Base-by-base conservation (phyloP, 176 grass and related monocot genomes). In the Ensete ventricosum region DNA sequence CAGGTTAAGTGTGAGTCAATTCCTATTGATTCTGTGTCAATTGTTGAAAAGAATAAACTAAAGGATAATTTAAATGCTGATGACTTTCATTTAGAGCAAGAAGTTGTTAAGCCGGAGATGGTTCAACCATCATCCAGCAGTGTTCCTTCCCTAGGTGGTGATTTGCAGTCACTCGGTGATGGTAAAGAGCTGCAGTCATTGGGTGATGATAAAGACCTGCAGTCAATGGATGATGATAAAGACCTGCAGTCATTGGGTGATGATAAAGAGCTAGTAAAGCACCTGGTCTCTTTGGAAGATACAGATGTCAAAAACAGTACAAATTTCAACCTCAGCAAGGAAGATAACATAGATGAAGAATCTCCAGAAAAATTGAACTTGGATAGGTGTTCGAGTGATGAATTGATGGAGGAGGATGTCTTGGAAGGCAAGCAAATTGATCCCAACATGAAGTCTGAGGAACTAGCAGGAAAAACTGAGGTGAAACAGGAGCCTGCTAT, bases 11-110 rank as follows among this genome's bases (percentile, higher is more conserved):
- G 79, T 92, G 96, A 91, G 77, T 99, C 79, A 76, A 89, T 99
- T 99, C 89, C 83, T 94, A 95, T 73, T 50, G 81, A 91, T 90
- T 84, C 77, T 91, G 85, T 89, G 82, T 89, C 84, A 89, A 90
- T 85, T 97, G 90, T 84, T 69, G 87, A 90, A 93, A 86, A 92
- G 66, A 90, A 90, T 86, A 77, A 84, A 82, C 66, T 97, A 87
- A 90, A 95, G 77, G 91, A 88, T 99, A 99, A 99, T 73, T 83
- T 92, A 77, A 95, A 99, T 92, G 88, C 86, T 95, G 89, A 95
- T 89, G 94, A 95, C 87, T 99, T 89, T 95, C 88, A 91, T 94
- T 89, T 99, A 95, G 91, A 98, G 85, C 84, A 93, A 91, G 90
- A 95, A 84, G 83, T 80, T 80, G 78, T 83, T 92, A 91, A 95